These are phyloP conservation scores for Mortierella alpina DNA, from an alignment of 192 early-diverging fungal species.

Conservation along the genomic window DNA sequence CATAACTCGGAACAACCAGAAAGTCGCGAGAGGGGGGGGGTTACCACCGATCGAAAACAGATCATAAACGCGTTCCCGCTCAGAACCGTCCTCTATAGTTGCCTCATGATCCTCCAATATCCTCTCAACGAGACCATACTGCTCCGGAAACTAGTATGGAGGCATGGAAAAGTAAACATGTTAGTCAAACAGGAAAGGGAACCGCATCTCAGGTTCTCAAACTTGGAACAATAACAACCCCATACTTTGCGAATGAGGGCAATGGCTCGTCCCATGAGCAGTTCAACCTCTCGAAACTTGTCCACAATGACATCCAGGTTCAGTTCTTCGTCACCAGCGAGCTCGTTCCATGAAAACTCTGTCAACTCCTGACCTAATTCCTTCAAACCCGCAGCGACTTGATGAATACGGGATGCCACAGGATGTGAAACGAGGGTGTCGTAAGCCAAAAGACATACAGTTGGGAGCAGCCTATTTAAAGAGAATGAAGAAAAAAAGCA, in stretches of 20 bases:
- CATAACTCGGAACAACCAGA: not conserved
- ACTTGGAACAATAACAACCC: not conserved
- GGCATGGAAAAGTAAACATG: not conserved
- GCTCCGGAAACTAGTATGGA: conserved; percentile 64
- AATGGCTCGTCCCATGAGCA: conserved; percentile 62
- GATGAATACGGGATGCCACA: conserved; percentile 54
- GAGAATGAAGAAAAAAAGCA: conserved; percentile 2
- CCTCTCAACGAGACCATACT: conserved; percentile 66
- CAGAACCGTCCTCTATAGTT: conserved; percentile 58
- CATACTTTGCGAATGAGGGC: conserved; percentile 59
- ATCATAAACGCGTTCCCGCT: conserved; percentile 67
- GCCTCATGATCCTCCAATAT: conserved; percentile 58
- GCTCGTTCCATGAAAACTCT: conserved; percentile 59
- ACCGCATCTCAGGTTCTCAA: not conserved
- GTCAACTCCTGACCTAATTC: conserved; percentile 47
- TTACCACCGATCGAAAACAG: conserved; percentile 67
- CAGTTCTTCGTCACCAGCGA: conserved; percentile 35
- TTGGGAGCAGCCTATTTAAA: conserved; percentile 17
- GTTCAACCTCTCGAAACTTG: conserved; percentile 56
- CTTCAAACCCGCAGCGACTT: conserved; percentile 53
- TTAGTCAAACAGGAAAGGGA: not conserved
- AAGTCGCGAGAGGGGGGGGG: not conserved
- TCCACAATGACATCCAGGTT: conserved; percentile 50
- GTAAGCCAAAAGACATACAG: conserved; percentile 79
- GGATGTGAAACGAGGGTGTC: conserved; percentile 75